A percentile compares a stretch with the other conserved stretches of the same genome.
phyloP scores from a whole-genome alignment of 208 protist species.

The Polymyxa betae region DNA sequence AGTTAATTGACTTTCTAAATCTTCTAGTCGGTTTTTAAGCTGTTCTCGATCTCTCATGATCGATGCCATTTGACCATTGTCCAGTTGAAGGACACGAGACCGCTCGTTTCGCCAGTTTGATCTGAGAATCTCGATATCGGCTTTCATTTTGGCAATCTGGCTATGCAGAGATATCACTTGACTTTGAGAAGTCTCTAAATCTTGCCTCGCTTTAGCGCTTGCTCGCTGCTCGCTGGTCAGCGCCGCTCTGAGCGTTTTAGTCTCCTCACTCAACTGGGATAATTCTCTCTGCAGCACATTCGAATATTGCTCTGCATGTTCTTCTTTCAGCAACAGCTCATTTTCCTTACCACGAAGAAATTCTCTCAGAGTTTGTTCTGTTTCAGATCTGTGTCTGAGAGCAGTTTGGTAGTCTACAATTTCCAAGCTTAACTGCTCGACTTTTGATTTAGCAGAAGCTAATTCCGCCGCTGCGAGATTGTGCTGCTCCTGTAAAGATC shows the following conservation, averaged over 20 bases:
- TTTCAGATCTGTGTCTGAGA: not conserved
- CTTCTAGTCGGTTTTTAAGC: not conserved
- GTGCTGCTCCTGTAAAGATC: not conserved
- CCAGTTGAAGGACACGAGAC: not conserved
- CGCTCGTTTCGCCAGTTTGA: conserved; percentile 43
- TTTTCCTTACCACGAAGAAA: not conserved
- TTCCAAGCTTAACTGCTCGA: not conserved
- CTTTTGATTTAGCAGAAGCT: not conserved
- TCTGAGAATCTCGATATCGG: conserved; percentile 11
- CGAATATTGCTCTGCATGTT: not conserved
- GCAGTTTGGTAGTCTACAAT: conserved; percentile 15
- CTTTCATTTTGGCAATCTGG: conserved; percentile 9
- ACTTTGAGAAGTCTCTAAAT: not conserved
- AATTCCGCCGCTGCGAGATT: not conserved
- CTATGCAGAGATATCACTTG: not conserved
- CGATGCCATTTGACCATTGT: not conserved
- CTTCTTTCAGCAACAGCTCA: not conserved
- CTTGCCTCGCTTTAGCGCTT: not conserved
- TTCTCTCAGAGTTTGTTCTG: not conserved
- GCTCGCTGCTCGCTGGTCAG: not conserved
- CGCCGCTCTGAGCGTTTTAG: not conserved
- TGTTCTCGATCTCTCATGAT: not conserved
- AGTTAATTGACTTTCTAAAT: not conserved
- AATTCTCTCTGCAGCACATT: not conserved
- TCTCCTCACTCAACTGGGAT: not conserved